Conservation (phyloP, 1,284 basidiomycete genomes). For the Cutaneotrichosporon cutaneum region DNA sequence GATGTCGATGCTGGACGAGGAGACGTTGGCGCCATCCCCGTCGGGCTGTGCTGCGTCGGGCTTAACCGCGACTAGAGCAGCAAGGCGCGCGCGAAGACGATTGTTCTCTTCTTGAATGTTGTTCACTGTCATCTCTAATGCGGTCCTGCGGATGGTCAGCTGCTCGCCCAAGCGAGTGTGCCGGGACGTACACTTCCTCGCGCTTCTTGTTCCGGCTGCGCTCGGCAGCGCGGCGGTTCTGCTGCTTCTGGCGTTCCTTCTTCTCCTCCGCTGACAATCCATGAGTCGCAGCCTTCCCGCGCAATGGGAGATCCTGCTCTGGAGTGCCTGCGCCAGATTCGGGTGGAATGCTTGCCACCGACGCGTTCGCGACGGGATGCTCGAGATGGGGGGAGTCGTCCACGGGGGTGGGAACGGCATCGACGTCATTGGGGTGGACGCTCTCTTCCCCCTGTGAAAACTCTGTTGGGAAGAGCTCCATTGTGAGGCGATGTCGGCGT, state of each 20-base stretch:
- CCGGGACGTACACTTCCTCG: conserved; percentile 41
- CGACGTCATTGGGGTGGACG: background rate
- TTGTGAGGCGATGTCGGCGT: background rate
- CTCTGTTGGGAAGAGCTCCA: conserved; percentile 13
- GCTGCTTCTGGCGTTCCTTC: conserved; percentile 44
- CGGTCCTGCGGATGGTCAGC: conserved; percentile 28
- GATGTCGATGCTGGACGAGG: conserved; percentile 30
- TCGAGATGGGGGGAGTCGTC: background rate
- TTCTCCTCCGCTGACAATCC: conserved; percentile 36
- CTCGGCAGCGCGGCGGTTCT: conserved; percentile 49
- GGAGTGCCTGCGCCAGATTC: background rate
- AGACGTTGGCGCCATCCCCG: background rate
- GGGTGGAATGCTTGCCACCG: background rate
- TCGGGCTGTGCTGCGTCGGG: conserved; percentile 2
- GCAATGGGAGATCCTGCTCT: conserved; percentile 12
- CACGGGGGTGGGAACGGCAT: background rate
- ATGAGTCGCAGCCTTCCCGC: conserved; percentile 20
- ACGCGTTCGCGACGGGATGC: background rate
- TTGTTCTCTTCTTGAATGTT: conserved; percentile 47
- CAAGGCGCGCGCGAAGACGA: conserved; percentile 37
- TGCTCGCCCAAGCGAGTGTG: too few species aligned
- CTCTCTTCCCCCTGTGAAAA: conserved; percentile 1
- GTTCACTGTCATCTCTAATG: conserved; percentile 41
- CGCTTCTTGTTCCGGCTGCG: conserved; percentile 46
- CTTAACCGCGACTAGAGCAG: conserved; percentile 30